Evolutionary conservation across 1,139 yeast genomes (phyloP), one percentile per base, ranked within the genome.

Genomic region (Pichia inconspicua): DNA sequence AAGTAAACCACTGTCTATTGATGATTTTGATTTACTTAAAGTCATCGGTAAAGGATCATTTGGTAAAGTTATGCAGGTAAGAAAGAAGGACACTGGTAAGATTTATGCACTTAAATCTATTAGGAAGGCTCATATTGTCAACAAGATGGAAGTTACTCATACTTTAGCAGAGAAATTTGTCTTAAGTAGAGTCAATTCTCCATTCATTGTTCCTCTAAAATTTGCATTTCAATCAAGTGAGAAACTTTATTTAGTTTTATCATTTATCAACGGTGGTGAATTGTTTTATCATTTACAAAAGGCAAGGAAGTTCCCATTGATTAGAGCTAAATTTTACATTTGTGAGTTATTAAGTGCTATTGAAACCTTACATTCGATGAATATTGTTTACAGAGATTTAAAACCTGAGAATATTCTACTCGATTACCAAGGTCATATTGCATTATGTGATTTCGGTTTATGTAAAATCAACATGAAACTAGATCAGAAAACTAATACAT

Each of bases 51-150:
- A 92, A 65, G 98, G 98, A 3, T 88, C 97, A 2, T 94, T 92
- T 67, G 98, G 98, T 48, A 92, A 94, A 67, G 98, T 92, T 49
- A 92, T 92, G 97, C 98, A 92, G 67, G 98, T 92, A 42, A 82
- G 89, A 51, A 92, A 92, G 69, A 86, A 86, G 58, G 97, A 92
- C 66, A 92, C 98, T 11, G 84, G 84, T 55, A 95, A 90, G 63
- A 83, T 92, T 37, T 92, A 92, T 66, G 98, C 98, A 3, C 72
- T 92, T 64, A 92, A 92, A 65, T 89, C 97, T 0, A 80, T 92
- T 55, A 77, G 97, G 58, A 92, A 92, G 64, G 89, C 95, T 27
- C 96, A 92, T 63, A 88, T 92, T 58, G 95, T 92, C 32, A 85
- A 95, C 17, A 80, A 95, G 61, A 82, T 89, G 69, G 98, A 94